Base-by-base conservation (phyloP, 148 eudicot species). In the Chenopodium berlandieri region DNA sequence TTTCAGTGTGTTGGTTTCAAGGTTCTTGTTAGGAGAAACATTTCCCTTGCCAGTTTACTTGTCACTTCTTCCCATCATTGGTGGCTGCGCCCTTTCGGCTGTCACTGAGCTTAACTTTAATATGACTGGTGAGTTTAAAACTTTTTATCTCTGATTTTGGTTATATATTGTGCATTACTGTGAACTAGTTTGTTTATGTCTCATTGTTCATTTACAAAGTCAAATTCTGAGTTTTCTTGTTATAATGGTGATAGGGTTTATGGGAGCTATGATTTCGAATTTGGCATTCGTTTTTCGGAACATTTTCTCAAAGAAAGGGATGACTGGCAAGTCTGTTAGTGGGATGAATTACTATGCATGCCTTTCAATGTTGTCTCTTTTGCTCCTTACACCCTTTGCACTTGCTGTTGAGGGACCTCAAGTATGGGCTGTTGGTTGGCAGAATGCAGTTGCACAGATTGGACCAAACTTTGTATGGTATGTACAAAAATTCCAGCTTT, bases 311-410 rank as follows among this genome's bases (percentile, higher is more conserved):
- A 91, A 91, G 88, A 91, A 84, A 83, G 94, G 94, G 71, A 91
- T 91, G 94, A 91, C 82, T 27, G 94, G 94, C 47, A 89, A 88
- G 81, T 87, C 91, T 66, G 88, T 91, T 64, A 88, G 94, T 73
- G 94, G 94, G 86, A 89, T 91, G 94, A 91, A 91, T 82, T 91
- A 91, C 90, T 91, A 91, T 72, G 94, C 92, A 52, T 91, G 94
- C 68, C 85, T 91, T 66, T 91, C 94, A 16, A 91, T 91, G 82
- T 3, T 91, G 81, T 91, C 94, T 58, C 87, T 91, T 10, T 60
- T 88, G 85, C 67, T 91, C 62, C 89, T 91, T 71, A 90, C 94
- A 22, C 94, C 94, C 34, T 91, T 91, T 67, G 89, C 94, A 64
- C 84, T 91, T 78, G 94, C 90, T 46, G 85, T 91, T 40, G 94